These are phyloP conservation scores for Hyphodiscus hymeniophilus DNA, from an alignment of 495 filamentous ascomycete genomes.

Conservation along the genomic window DNA sequence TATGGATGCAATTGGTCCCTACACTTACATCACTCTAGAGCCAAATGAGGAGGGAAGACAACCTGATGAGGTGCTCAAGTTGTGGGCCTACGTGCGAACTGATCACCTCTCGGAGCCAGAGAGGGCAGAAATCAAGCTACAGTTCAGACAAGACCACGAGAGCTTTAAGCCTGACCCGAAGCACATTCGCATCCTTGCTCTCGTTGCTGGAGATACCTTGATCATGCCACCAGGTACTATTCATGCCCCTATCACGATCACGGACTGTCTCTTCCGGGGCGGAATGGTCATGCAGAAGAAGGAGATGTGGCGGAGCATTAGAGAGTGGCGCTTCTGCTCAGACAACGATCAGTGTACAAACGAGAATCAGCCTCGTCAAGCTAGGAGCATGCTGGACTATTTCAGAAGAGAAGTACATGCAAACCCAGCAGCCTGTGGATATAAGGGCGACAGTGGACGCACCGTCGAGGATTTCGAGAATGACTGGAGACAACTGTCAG, in stretches of 20 bases:
- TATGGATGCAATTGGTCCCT: constrained; percentile 7
- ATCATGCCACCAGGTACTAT: constrained; percentile 13
- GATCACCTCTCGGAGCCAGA: constrained; percentile 1
- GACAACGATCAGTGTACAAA: constrained; percentile 10
- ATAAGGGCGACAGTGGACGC: background rate
- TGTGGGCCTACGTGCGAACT: constrained; percentile 6
- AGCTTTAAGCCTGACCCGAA: constrained; percentile 1
- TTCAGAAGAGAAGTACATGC: constrained; percentile 1
- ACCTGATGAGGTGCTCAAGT: constrained; percentile 6
- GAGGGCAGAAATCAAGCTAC: background rate
- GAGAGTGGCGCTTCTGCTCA: constrained; percentile 3
- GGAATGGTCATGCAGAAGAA: constrained; percentile 8
- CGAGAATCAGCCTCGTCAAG: constrained; percentile 4
- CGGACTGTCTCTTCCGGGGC: constrained; percentile 8
- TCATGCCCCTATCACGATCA: constrained; percentile 12
- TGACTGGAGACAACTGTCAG: constrained; percentile 4
- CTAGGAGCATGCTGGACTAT: constrained; percentile 6
- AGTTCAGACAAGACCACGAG: constrained; percentile 1
- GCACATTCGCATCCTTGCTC: constrained; percentile 2
- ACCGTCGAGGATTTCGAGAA: constrained; percentile 5
- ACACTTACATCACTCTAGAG: constrained; percentile 8
- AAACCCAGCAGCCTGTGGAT: constrained; percentile 2
- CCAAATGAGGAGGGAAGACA: background rate
- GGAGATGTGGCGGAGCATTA: background rate
- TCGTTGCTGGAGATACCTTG: constrained; percentile 7